A percentile compares a stretch with the other conserved stretches of the same genome.
These are phyloP conservation scores for Paracoccidioides lutzii DNA, from an alignment of 2,329 filamentous ascomycete genomes.

Conservation along the genomic window DNA sequence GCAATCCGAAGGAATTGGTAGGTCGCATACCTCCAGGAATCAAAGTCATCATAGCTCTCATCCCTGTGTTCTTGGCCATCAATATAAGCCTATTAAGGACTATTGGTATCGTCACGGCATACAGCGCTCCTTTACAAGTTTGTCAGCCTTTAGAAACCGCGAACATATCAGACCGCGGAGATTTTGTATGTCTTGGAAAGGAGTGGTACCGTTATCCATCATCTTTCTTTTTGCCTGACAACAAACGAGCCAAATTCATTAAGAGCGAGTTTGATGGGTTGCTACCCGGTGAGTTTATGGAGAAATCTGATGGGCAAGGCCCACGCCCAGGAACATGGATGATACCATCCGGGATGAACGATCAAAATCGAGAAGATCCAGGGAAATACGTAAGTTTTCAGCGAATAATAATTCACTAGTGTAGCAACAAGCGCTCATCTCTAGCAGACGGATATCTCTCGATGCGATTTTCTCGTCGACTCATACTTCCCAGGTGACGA, in stretches of 20 bases:
- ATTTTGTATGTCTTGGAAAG: conserved; percentile 78
- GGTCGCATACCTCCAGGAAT: conserved; percentile 61
- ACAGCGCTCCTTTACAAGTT: conserved; percentile 64
- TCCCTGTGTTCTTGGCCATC: conserved; percentile 50
- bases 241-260: conserved; percentile 76
- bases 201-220: conserved; percentile 98
- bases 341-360: conserved; percentile 75
- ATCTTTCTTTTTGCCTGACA: conserved; percentile 77
- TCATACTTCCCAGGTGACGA: conserved; percentile 56
- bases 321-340: conserved; percentile 76
- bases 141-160: conserved; percentile 36
- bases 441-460: conserved; percentile 49
- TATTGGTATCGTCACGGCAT: conserved; percentile 65
- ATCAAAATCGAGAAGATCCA: conserved; percentile 72
- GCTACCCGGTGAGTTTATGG: conserved; percentile 78
- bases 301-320: conserved; percentile 55
- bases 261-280: conserved; percentile 82
- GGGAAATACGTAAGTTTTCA: conserved; percentile 60
- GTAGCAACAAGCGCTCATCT: conserved; percentile 9
- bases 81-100: conserved; percentile 58
- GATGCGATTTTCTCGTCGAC: conserved; percentile 78
- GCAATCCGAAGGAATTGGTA: conserved; percentile 51
- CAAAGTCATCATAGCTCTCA: conserved; percentile 53
- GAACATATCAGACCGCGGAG: conserved; percentile 45
- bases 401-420: not conserved